Percentiles rank a stretch among this genome's conserved stretches.
These are phyloP conservation scores for Lactarius hengduanensis DNA, from an alignment of 768 basidiomycete genomes.

Conservation along the genomic window DNA sequence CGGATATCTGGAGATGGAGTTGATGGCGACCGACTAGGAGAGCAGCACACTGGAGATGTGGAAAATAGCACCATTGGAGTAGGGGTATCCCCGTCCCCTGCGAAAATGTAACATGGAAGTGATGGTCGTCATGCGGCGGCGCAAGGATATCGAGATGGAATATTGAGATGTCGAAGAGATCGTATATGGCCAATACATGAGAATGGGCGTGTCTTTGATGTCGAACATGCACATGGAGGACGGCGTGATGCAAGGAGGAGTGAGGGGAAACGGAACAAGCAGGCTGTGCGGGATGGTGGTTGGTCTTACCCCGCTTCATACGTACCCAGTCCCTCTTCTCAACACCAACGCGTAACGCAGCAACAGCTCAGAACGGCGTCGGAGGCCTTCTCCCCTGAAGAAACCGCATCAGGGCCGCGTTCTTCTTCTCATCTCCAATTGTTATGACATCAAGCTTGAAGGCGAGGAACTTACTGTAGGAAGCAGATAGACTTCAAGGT, in stretches of 20 bases:
- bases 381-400: not conserved
- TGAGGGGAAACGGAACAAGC: too few species aligned
- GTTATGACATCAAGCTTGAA: conserved; percentile 89
- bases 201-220: conserved; percentile 5
- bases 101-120: conserved; percentile 1
- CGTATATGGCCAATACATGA: conserved; percentile 14
- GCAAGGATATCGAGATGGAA: conserved; percentile 2
- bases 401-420: conserved; percentile 64
- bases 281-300: too few species aligned
- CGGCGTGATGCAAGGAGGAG: not conserved
- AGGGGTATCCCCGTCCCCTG: not conserved
- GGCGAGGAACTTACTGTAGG: conserved; percentile 63
- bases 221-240: not conserved
- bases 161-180: conserved; percentile 18
- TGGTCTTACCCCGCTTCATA: not conserved
- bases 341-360: not conserved
- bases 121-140: not conserved
- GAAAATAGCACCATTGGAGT: conserved; percentile 2
- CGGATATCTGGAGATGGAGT: too few species aligned
- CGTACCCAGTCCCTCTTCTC: not conserved
- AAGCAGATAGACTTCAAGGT: conserved; percentile 87
- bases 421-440: conserved; percentile 89
- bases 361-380: not conserved
- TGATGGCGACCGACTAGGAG: not conserved
- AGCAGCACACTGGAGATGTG: not conserved